Conservation (phyloP, 1,139 yeast species). For the Suhomyces bolitotheri region DNA sequence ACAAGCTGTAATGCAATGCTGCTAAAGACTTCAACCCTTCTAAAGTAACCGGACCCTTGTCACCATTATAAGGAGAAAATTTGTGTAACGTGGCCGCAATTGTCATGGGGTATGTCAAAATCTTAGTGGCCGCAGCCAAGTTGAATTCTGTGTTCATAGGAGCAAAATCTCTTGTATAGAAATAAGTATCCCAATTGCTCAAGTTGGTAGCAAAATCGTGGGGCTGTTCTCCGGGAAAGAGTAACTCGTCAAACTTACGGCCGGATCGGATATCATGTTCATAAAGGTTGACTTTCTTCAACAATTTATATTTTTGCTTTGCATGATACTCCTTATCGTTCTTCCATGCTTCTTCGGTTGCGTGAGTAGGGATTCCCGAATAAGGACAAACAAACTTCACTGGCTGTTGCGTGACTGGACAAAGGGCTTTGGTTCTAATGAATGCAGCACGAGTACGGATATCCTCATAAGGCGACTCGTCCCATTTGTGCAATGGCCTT, state of each 20-base stretch:
- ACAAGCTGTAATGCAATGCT: conserved; percentile 85
- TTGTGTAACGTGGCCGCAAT: conserved; percentile 82
- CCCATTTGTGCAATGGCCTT: conserved; percentile 55
- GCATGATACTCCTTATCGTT: conserved; percentile 72
- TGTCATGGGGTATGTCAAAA: conserved; percentile 89
- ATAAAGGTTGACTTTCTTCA: conserved; percentile 84
- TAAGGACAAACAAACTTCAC: conserved; percentile 87
- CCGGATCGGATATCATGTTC: conserved; percentile 96
- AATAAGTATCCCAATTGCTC: conserved; percentile 86
- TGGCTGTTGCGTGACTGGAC: conserved; percentile 84
- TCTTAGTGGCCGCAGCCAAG: conserved; percentile 91
- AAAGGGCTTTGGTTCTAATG: conserved; percentile 81
- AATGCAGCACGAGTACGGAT: conserved; percentile 89
- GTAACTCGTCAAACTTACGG: conserved; percentile 90
- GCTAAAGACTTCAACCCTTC: conserved; percentile 94
- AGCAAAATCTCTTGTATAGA: conserved; percentile 88
- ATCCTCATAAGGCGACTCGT: conserved; percentile 85
- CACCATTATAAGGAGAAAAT: conserved; percentile 76
- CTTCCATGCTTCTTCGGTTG: conserved; percentile 86
- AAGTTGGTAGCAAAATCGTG: conserved; percentile 77
- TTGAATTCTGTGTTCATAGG: conserved; percentile 98
- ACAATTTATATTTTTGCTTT: conserved; percentile 62
- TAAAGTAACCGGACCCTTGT: conserved; percentile 80
- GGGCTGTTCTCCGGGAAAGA: conserved; percentile 82
- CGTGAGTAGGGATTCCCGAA: conserved; percentile 96